Percentiles rank a stretch among this genome's conserved stretches.
These are phyloP conservation scores for Jasminum sambac DNA, from an alignment of 257 asterid genomes.

Conservation along the genomic window DNA sequence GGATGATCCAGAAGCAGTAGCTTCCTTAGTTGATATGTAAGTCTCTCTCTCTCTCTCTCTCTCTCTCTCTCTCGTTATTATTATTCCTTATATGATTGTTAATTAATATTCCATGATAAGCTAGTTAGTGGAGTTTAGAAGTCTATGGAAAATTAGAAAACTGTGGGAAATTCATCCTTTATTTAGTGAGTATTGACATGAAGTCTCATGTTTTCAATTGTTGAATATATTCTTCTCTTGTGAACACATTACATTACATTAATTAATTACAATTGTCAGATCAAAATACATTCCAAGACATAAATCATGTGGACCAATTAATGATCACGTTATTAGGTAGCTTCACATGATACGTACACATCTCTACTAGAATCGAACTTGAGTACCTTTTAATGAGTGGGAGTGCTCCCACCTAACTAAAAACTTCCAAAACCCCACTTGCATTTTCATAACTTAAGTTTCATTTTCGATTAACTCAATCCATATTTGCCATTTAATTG, in stretches of 20 bases:
- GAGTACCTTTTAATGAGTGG: conserved; percentile 15
- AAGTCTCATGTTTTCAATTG: not conserved
- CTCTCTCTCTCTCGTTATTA: not conserved
- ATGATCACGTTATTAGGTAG: conserved; percentile 8
- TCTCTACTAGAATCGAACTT: not conserved
- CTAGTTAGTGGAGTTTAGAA: not conserved
- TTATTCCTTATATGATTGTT: too few relatives aligned
- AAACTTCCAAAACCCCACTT: not conserved
- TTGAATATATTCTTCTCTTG: not conserved
- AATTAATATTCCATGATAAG: not conserved
- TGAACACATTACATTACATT: not conserved
- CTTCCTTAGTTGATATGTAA: conserved; percentile 67
- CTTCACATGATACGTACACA: conserved; percentile 29
- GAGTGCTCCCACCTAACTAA: conserved; percentile 27
- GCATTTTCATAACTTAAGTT: not conserved
- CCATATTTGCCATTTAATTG: not conserved
- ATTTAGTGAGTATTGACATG: not conserved
- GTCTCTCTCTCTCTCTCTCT: conserved; percentile 26
- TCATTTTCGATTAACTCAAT: not conserved
- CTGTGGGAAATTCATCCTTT: not conserved
- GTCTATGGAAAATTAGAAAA: too few relatives aligned
- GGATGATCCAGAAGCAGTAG: conserved; percentile 74
- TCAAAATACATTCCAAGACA: conserved; percentile 10
- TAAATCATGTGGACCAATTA: conserved; percentile 29
- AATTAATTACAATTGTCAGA: conserved; percentile 14